Base-by-base conservation (phyloP, 1,284 basidiomycete genomes). In the Inonotus hispidus region DNA sequence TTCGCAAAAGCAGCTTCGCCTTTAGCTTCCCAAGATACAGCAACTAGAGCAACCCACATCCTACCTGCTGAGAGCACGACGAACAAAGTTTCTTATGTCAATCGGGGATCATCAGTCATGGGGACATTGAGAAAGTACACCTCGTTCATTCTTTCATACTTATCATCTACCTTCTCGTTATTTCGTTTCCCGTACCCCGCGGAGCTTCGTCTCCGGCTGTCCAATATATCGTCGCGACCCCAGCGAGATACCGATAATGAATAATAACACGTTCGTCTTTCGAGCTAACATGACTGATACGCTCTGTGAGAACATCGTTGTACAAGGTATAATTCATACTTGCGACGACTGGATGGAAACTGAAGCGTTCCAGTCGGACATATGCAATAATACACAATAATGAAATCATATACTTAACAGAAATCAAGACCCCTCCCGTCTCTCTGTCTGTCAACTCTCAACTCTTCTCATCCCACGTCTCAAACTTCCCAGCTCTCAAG, bases 401-500 rank as follows among this genome's bases (percentile, higher is more conserved):
- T 10, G 38, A n/a, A 11, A 39, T 39, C 3, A 39, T 39, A 39
- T 13, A 39, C 11, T 4, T 13, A 39, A 39, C 38, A n/a, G n/a
- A 39, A 11, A n/a, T 39, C 38, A 10, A n/a, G n/a, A 6, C 45
- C 45, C 2, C 45, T 29, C 11, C 49, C 21, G 13, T n/a, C n/a
- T n/a, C n/a, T n/a, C n/a, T n/a, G n/a, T n/a, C n/a, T n/a, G n/a
- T n/a, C n/a, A n/a, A 11, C 14, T 35, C 16, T 54, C 69, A 89
- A 66, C 82, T 84, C 69, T 77, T 77, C 71, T 92, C 89, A 53
- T 82, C 78, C 85, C 88, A 92, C 11, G 74, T 75, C 67, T 88
- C 85, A 66, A 80, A 87, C 25, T 75, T 69, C 53, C 77, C 82
- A 27, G 71, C 68, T 65, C 74, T 71, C 25, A 94, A 73, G 66